Evolutionary conservation across 805 yeast genomes (phyloP).

Genomic region (Candida golubevii): DNA sequence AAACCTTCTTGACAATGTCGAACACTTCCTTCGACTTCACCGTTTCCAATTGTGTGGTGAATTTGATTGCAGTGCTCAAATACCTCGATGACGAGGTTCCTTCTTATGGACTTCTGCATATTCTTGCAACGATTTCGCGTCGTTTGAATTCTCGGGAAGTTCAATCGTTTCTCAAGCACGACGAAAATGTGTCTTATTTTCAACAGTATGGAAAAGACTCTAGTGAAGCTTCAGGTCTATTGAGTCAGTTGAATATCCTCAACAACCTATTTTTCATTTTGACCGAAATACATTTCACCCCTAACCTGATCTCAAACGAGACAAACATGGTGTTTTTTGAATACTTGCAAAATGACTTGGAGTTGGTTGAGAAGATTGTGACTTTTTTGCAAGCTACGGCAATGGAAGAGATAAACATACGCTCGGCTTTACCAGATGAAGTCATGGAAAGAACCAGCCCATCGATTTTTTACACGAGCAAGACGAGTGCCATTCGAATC

Average conservation of each 20-base stretch:
- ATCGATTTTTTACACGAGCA: slow-evolving; percentile 18
- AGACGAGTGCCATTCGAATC: slow-evolving; percentile 38
- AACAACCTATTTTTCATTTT: slow-evolving; percentile 48
- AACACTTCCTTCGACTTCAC: slow-evolving; percentile 62
- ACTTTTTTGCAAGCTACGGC: slow-evolving; percentile 47
- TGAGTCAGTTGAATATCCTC: slow-evolving; percentile 34
- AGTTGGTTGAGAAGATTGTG: slow-evolving; percentile 39
- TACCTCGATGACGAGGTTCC: slow-evolving; percentile 53
- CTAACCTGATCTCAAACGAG: slow-evolving; percentile 45
- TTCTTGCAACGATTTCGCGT: slow-evolving; percentile 30
- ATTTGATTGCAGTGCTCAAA: slow-evolving; percentile 51
- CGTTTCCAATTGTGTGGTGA: slow-evolving; percentile 49
- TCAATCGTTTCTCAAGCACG: slow-evolving; percentile 27
- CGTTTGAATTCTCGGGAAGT: slow-evolving; percentile 25
- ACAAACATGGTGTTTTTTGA: slow-evolving; percentile 40
- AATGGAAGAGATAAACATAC: slow-evolving; percentile 54
- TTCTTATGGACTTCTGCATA: slow-evolving; percentile 40
- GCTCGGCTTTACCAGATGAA: slow-evolving; percentile 44
- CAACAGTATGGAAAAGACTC: slow-evolving; percentile 25
- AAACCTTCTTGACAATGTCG: slow-evolving; percentile 44
- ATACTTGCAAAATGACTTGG: slow-evolving; percentile 10
- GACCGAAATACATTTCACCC: slow-evolving; percentile 54
- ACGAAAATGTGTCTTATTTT: slow-evolving; percentile 33
- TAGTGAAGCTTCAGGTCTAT: slow-evolving; percentile 26
- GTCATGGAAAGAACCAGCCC: slow-evolving; percentile 44